Conservation (phyloP, 1,284 basidiomycete genomes). For the Ceratorhiza oryzae-sativae region DNA sequence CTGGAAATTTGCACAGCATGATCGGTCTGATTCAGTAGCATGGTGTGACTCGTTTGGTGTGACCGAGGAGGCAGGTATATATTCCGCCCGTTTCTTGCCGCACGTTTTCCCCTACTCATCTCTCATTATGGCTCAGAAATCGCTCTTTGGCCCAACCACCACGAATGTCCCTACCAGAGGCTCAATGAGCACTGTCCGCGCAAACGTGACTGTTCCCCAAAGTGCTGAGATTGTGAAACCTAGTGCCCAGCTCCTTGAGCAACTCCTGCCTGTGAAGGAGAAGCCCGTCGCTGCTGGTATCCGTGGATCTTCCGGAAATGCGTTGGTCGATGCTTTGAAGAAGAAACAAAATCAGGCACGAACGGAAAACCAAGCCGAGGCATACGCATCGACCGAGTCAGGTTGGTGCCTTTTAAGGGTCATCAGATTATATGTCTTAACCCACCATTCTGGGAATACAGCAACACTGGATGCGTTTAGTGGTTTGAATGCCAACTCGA, state of each 20-base stretch:
- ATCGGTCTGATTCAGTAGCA: conserved; percentile 23
- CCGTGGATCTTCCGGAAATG: background rate
- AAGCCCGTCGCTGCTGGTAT: background rate
- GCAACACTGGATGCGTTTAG: conserved; percentile 35
- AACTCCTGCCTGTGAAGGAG: conserved; percentile 26
- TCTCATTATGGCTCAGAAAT: conserved; percentile 14
- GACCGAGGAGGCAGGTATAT: conserved; percentile 1
- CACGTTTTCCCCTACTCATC: background rate
- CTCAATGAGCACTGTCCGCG: background rate
- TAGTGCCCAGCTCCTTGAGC: conserved; percentile 32
- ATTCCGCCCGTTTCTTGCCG: conserved; percentile 2
- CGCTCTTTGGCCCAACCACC: conserved; percentile 36
- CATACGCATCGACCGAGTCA: conserved; percentile 29
- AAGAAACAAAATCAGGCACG: conserved; percentile 35
- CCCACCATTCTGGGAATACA: background rate
- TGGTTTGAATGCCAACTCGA: conserved; percentile 45
- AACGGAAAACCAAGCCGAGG: conserved; percentile 31
- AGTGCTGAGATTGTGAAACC: conserved; percentile 15
- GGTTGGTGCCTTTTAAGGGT: background rate
- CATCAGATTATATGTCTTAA: background rate
- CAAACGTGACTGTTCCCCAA: conserved; percentile 29
- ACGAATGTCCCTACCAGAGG: conserved; percentile 15
- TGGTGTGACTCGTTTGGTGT: conserved; percentile 21
- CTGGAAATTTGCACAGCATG: conserved; percentile 33
- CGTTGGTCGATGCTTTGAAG: conserved; percentile 26